These are phyloP conservation scores for Phytophthora boehmeriae DNA, from an alignment of 352 stramenopile genomes.

Conservation along the genomic window DNA sequence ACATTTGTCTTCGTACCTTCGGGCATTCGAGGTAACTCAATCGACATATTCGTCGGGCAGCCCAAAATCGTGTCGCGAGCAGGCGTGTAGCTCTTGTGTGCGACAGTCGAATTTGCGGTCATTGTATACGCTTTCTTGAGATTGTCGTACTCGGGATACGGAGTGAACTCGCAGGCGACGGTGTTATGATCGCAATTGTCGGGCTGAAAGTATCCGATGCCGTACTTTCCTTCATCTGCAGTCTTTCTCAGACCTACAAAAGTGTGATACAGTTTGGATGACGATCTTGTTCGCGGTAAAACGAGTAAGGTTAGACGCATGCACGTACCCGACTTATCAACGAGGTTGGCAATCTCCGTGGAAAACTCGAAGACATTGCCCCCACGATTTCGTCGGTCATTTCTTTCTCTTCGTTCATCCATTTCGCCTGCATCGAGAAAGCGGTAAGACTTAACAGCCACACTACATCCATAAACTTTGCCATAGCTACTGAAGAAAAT, in stretches of 20 bases:
- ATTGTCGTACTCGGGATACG: slow-evolving; percentile 66
- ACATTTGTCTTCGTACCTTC: slow-evolving; percentile 27
- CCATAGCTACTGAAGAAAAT: too few relatives aligned
- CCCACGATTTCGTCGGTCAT: slow-evolving; percentile 79
- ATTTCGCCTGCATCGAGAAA: slow-evolving; percentile 57
- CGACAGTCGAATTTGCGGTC: slow-evolving; percentile 51
- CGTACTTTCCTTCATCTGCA: slow-evolving; percentile 58
- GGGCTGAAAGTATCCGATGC: slow-evolving; percentile 69
- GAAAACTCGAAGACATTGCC: slow-evolving; percentile 86
- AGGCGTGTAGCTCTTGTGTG: slow-evolving; percentile 34
- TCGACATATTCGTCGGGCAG: slow-evolving; percentile 46
- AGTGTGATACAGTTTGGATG: too few relatives aligned
- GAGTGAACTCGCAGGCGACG: slow-evolving; percentile 54
- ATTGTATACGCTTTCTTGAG: slow-evolving; percentile 60
- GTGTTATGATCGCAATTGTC: slow-evolving; percentile 61
- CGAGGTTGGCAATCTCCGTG: slow-evolving; percentile 72
- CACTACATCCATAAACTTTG: too few relatives aligned
- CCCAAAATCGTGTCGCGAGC: slow-evolving; percentile 37
- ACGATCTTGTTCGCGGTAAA: too few relatives aligned
- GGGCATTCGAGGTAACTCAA: slow-evolving; percentile 26
- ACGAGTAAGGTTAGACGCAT: too few relatives aligned
- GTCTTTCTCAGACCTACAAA: slow-evolving; percentile 43
- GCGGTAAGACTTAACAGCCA: too few relatives aligned
- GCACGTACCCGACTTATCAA: slow-evolving; percentile 14
- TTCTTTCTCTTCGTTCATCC: slow-evolving; percentile 82